phyloP scores from a whole-genome alignment of 441 rosid species.

The Populus hybrid region DNA sequence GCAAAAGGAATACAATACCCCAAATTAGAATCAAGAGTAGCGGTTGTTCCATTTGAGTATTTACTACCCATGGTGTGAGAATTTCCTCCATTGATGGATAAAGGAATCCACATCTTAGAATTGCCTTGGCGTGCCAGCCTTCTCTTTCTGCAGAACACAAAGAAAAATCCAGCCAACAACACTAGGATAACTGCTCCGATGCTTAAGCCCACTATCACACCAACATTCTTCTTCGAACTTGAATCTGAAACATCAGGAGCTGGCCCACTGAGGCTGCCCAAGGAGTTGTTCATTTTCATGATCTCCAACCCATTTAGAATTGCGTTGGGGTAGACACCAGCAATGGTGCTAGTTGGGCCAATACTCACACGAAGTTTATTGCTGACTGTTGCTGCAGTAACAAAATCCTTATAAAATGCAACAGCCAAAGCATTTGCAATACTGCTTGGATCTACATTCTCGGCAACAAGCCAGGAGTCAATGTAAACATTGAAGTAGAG shows the following conservation, averaged over 20 bases:
- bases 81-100: constrained; percentile 51
- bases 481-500: constrained; percentile 68
- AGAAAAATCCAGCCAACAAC: constrained; percentile 46
- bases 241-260: constrained; percentile 25
- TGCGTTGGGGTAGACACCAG: constrained; percentile 45
- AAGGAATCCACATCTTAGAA: constrained; percentile 84
- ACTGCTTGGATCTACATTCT: constrained; percentile 51
- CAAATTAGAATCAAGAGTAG: constrained; percentile 51
- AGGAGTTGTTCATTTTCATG: constrained; percentile 79
- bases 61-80: constrained; percentile 71
- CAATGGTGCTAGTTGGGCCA: constrained; percentile 45
- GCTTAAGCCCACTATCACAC: constrained; percentile 46
- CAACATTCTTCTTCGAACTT: constrained; percentile 40
- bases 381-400: constrained; percentile 27
- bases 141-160: constrained; percentile 46
- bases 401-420: constrained; percentile 53
- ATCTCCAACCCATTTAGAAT: constrained; percentile 88
- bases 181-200: constrained; percentile 40
- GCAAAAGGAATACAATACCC: constrained; percentile 71
- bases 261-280: constrained; percentile 50
- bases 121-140: constrained; percentile 39
- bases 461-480: constrained; percentile 41
- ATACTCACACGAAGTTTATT: constrained; percentile 59
- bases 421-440: constrained; percentile 33
- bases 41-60: constrained; percentile 64